Conservation (phyloP, 495 filamentous ascomycete species). For the Lentithecium fluviatile region DNA sequence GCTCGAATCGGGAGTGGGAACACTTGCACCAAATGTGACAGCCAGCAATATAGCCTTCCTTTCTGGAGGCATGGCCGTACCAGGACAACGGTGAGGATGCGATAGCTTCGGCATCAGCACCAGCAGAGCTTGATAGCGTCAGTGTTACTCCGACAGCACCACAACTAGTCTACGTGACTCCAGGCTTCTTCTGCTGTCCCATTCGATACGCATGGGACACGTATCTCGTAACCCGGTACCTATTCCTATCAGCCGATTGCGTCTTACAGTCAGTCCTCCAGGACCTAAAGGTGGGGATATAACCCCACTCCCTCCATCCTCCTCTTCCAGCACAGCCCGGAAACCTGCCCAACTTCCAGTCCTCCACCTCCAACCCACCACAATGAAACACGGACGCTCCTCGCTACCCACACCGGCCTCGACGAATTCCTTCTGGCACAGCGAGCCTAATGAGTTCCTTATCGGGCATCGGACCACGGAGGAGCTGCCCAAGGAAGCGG, state of each 20-base stretch:
- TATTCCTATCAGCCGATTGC: not conserved
- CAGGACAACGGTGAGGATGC: too few relatives aligned
- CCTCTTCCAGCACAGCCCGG: not conserved
- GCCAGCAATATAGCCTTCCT: not conserved
- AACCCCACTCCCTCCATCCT: not conserved
- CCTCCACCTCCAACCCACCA: not conserved
- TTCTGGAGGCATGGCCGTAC: too few relatives aligned
- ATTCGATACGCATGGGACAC: not conserved
- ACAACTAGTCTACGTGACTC: too few relatives aligned
- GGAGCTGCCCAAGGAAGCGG: constrained; percentile 56
- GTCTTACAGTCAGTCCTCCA: not conserved
- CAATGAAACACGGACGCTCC: constrained; percentile 17
- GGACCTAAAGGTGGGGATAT: not conserved
- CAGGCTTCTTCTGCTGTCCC: not conserved
- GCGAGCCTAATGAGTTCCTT: constrained; percentile 55
- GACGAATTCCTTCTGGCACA: constrained; percentile 74
- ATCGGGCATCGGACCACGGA: constrained; percentile 60
- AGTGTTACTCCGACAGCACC: too few relatives aligned
- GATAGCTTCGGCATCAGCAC: too few relatives aligned
- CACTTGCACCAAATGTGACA: not conserved
- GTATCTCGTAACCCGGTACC: not conserved
- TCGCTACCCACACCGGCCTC: constrained; percentile 28
- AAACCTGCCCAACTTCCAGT: too few relatives aligned
- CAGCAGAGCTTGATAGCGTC: too few relatives aligned
- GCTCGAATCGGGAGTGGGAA: not conserved